Base-by-base conservation (phyloP, 2,329 filamentous ascomycete genomes). In the Stagonosporopsis cucurbitacearum region DNA sequence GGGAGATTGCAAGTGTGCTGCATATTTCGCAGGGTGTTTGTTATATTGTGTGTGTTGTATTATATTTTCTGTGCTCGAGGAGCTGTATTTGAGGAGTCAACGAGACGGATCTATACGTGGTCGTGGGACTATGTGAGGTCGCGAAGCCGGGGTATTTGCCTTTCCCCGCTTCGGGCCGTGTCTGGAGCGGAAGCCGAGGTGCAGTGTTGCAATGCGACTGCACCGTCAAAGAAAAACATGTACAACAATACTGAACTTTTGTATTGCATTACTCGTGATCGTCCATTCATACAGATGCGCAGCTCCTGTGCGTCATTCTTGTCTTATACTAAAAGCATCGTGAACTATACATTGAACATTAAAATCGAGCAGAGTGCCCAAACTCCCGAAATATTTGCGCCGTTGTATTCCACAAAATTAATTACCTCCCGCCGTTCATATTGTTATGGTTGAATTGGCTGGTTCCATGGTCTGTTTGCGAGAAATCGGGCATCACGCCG, bases 401-500 rank as follows among this genome's bases (percentile, higher is more conserved):
- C 42, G 17, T 6, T 22, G 4, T 15, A 12, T 20, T 2, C 4
- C 25, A 6, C 8, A 7, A 1, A 15, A 11, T 20, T 17, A 13
- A 32, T 48, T 41, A 66, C 50, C 68, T 50, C 32, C 66, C 64
- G 3, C 71, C 69, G 39, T 72, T 74, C 71, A 74, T 74, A 6
- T 51, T 63, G 12, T 59, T 59, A n/a, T 67, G 65, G 41, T 73
- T 73, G 41, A 74, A 71, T 47, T 71, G 68, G 50, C 71, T 75
- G 9, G 68, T 72, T 2, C 72, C 71, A 41, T 72, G 67, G 2
- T 55, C 57, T 1, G 57, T 58, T 25, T 70, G 62, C 12, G 62
- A 57, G 39, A 67, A 73, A 15, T 75, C 72, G 1, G 72, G 70
- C 47, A 76, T 57, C 1, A 76, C 73, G 9, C 73, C 73, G 39